A percentile compares a stretch with the other conserved stretches of the same genome.
These are phyloP conservation scores for Metschnikowia corniflorae DNA, from an alignment of 805 yeast species.

Conservation along the genomic window DNA sequence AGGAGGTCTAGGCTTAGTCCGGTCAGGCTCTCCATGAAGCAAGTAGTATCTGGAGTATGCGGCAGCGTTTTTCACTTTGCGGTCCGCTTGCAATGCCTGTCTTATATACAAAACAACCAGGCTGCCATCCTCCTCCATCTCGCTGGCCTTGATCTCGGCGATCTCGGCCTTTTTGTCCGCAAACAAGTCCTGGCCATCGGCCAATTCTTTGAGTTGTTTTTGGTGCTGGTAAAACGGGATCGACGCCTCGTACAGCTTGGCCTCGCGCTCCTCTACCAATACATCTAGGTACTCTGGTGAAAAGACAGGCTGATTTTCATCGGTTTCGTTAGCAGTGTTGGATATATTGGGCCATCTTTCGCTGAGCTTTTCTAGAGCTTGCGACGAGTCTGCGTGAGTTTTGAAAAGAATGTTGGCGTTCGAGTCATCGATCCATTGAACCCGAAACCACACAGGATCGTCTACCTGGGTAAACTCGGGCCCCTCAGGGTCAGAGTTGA, in stretches of 20 bases:
- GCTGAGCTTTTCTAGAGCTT: conserved; percentile 36
- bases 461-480: conserved; percentile 7
- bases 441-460: conserved; percentile 35
- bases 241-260: conserved; percentile 39
- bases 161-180: conserved; percentile 12
- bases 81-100: conserved; percentile 51
- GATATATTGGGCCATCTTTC: conserved; percentile 16
- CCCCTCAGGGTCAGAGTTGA: conserved; percentile 27
- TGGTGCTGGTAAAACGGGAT: conserved; percentile 32
- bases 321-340: conserved; percentile 2
- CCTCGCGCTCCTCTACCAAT: conserved; percentile 35
- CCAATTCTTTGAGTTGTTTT: conserved; percentile 13
- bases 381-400: conserved; percentile 37
- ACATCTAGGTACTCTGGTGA: conserved; percentile 20
- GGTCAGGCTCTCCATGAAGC: conserved; percentile 68
- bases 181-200: conserved; percentile 13
- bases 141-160: conserved; percentile 10
- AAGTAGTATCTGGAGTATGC: conserved; percentile 61
- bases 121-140: conserved; percentile 40
- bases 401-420: conserved; percentile 54
- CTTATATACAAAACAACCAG: conserved; percentile 42
- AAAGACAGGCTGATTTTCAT: conserved; percentile 4
- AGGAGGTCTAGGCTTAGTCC: conserved; percentile 22
- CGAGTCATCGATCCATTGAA: conserved; percentile 68
- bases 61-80: conserved; percentile 54